Conservation (phyloP, 2,329 filamentous ascomycete species). For the Phaeomoniella chlamydospora region DNA sequence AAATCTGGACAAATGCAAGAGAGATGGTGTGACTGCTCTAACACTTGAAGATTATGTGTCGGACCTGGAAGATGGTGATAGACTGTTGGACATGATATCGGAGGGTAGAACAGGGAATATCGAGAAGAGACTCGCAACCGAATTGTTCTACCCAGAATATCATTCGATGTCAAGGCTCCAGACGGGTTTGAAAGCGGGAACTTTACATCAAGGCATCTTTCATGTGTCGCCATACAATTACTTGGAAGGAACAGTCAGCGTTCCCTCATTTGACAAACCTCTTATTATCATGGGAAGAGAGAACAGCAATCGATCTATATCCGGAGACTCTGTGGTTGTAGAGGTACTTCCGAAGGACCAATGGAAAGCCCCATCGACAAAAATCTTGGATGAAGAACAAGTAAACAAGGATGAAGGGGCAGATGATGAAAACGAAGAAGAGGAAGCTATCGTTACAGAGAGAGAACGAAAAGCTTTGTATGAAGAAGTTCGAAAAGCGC, state of each 20-base stretch:
- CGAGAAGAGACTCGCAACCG: slow-evolving; percentile 47
- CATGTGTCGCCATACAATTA: slow-evolving; percentile 98
- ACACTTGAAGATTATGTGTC: slow-evolving; percentile 67
- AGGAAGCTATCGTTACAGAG: slow-evolving; percentile 67
- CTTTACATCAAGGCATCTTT: slow-evolving; percentile 87
- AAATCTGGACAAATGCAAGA: slow-evolving; percentile 68
- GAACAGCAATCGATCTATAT: slow-evolving; percentile 87
- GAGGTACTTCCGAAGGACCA: slow-evolving; percentile 87
- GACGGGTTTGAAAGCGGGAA: slow-evolving; percentile 78
- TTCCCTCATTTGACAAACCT: slow-evolving; percentile 77
- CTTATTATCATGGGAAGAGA: slow-evolving; percentile 81
- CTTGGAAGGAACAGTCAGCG: slow-evolving; percentile 80
- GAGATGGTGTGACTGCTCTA: slow-evolving; percentile 55
- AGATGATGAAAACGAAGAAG: slow-evolving; percentile 59
- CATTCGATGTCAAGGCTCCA: slow-evolving; percentile 81
- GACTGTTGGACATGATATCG: slow-evolving; percentile 84
- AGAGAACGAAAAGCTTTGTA: slow-evolving; percentile 75
- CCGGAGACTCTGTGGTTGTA: slow-evolving; percentile 84
- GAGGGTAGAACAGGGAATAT: slow-evolving; percentile 57
- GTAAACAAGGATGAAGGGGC: slow-evolving; percentile 89
- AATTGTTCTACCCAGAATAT: slow-evolving; percentile 80
- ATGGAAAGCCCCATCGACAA: slow-evolving; percentile 92
- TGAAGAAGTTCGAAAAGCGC: slow-evolving; percentile 77
- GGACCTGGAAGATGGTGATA: slow-evolving; percentile 68
- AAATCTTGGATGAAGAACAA: slow-evolving; percentile 87